phyloP scores from a whole-genome alignment of 768 basidiomycete species.

The Lactarius akahatsu region DNA sequence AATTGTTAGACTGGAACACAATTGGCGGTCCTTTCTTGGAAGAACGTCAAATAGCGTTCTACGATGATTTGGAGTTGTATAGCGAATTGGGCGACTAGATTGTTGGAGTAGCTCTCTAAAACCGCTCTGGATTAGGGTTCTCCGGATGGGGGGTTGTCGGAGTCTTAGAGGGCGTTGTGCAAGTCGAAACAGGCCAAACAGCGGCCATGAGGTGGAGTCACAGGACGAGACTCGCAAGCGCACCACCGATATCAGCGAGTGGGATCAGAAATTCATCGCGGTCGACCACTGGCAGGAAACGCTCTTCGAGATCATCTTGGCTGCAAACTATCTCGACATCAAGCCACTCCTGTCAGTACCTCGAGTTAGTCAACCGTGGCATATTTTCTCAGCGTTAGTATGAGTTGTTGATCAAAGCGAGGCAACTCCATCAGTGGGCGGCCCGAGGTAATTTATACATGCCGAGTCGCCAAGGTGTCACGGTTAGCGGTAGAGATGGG shows the following conservation, averaged over 20 bases:
- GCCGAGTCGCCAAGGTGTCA: no score
- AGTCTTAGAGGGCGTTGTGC: background rate
- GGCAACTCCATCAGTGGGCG: no score
- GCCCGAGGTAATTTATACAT: no score
- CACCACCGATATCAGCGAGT: constrained; percentile 97
- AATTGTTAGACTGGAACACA: background rate
- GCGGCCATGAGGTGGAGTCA: constrained; percentile 43
- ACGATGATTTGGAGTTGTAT: background rate
- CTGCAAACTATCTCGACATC: constrained; percentile 99
- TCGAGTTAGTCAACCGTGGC: background rate
- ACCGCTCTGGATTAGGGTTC: background rate
- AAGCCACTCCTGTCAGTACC: constrained; percentile 82
- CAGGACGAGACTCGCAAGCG: constrained; percentile 96
- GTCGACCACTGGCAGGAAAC: constrained; percentile 99
- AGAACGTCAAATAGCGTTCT: background rate
- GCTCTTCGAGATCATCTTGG: constrained; percentile 99
- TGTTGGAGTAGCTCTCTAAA: background rate
- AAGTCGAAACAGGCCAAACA: no score
- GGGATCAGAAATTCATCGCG: constrained; percentile 98
- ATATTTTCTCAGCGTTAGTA: no score
- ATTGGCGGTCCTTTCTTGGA: background rate
- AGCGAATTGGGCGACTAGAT: background rate
- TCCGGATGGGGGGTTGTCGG: background rate
- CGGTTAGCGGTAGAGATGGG: no score
- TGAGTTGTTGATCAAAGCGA: no score